phyloP scores from a whole-genome alignment of 192 early-diverging fungal species.

The Coemansia sp. region DNA sequence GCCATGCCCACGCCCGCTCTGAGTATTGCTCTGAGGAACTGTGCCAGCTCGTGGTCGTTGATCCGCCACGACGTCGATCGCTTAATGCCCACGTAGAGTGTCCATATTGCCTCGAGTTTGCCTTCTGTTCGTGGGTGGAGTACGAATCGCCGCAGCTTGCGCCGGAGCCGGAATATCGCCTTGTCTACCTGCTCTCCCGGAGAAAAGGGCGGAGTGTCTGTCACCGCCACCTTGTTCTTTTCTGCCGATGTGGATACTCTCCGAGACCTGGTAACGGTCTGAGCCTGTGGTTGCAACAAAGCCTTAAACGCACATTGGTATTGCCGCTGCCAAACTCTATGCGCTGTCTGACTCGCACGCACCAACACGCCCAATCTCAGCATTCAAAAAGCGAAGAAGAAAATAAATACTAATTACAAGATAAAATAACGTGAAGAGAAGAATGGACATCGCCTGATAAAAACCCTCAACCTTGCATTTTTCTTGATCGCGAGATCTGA shows the following conservation, averaged over 20 bases:
- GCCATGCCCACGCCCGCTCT: constrained; percentile 15
- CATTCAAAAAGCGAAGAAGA: neutral
- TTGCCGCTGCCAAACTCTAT: neutral
- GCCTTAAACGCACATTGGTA: neutral
- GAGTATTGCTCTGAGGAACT: constrained; percentile 41
- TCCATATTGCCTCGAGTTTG: constrained; percentile 44
- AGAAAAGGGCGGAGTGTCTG: neutral
- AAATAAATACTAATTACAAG: neutral
- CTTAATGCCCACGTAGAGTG: constrained; percentile 24
- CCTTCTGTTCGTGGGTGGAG: constrained; percentile 24
- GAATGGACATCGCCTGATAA: neutral
- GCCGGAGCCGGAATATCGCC: constrained; percentile 26
- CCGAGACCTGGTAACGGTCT: neutral
- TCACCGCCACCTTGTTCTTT: neutral
- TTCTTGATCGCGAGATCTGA: constrained; percentile 7
- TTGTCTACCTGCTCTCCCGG: constrained; percentile 18
- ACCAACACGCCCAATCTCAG: neutral
- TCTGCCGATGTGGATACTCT: neutral
- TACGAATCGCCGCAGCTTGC: constrained; percentile 33
- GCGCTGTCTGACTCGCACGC: neutral
- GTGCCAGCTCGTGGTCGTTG: constrained; percentile 11
- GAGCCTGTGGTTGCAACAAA: neutral
- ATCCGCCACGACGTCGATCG: constrained; percentile 22
- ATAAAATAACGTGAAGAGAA: neutral
- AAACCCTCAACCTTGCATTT: neutral